Conservation (phyloP, 1,284 basidiomycete genomes). For the Ganoderma lingzhi region DNA sequence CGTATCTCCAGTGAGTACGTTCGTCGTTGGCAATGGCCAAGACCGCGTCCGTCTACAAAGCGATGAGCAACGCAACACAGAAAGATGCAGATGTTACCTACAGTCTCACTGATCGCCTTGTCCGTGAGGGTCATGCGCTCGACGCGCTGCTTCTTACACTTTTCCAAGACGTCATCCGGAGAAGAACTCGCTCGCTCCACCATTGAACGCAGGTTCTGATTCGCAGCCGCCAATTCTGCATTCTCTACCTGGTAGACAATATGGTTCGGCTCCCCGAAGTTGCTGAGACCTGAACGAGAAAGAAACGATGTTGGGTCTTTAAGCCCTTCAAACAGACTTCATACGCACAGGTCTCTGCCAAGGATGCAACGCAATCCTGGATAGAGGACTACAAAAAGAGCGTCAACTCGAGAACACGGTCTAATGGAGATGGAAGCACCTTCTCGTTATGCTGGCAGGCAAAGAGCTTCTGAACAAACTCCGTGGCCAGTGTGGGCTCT, state of each 20-base stretch:
- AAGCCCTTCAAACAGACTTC: neutral
- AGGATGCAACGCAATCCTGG: slow-evolving; percentile 65
- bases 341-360: slow-evolving; percentile 68
- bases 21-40: slow-evolving; percentile 63
- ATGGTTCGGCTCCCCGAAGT: slow-evolving; percentile 67
- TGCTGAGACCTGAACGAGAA: slow-evolving; percentile 55
- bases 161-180: slow-evolving; percentile 49
- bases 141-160: slow-evolving; percentile 55
- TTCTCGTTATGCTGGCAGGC: slow-evolving; percentile 76
- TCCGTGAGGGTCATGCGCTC: slow-evolving; percentile 53
- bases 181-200: slow-evolving; percentile 43
- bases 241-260: slow-evolving; percentile 62
- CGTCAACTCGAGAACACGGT: neutral
- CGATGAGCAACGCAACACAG: neutral
- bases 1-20: slow-evolving; percentile 86
- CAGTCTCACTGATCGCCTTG: slow-evolving; percentile 51
- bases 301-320: neutral
- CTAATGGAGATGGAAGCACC: slow-evolving; percentile 42
- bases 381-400: slow-evolving; percentile 61
- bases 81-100: slow-evolving; percentile 40
- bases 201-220: slow-evolving; percentile 47
- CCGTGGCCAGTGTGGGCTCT: slow-evolving; percentile 58
- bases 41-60: slow-evolving; percentile 40
- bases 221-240: slow-evolving; percentile 47
- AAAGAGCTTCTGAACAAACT: slow-evolving; percentile 61